Base-by-base conservation (phyloP, 2,329 filamentous ascomycete genomes). In the Madurella mycetomatis region DNA sequence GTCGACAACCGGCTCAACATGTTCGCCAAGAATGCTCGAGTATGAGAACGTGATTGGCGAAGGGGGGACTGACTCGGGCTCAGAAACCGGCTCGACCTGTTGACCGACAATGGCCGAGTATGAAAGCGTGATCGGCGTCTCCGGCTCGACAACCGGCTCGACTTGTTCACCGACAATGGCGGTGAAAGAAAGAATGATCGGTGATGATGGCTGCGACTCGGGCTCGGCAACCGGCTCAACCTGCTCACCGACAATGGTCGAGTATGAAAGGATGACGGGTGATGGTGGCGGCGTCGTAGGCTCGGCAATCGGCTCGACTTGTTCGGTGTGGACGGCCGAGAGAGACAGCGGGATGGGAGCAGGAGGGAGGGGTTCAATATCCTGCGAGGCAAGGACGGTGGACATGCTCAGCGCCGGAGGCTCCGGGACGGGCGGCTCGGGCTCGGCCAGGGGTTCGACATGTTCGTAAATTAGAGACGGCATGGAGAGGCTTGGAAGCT, bases 141-240 rank as follows among this genome's bases (percentile, higher is more conserved):
- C 45, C 8, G 48, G 49, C 13, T 55, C 37, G 18, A 56, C 62
- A 17, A 66, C 56, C 1, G 66, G 62, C 34, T 65, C 61, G 9
- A 67, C 53, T 13, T 60, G 53, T 53, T 60, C 57, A 13, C 58
- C 48, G 25, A 59, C 54, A 47, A 61, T 32, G 8, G 44, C 17
- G 8, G 53, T 60, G 49, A 60, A 43, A 7, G 47, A 32, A 13
- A 51, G 53, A 9, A 48, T 41, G 5, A 41, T 19, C 15, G 51
- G 51, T 15, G 41, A 39, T 9, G 49, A 31, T 52, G 70, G 63
- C 4, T 71, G 70, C 44, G 55, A 40, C 54, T 70, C 64, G 7
- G 71, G 71, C 43, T 55, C 39, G 18, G 57, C 60, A 31, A 65
- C 54, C 2, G 65, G 59, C 34, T 65, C 61, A 11, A 67, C 53